phyloP scores from a whole-genome alignment of 2,329 filamentous ascomycete genomes.

The Neonectria ditissima region DNA sequence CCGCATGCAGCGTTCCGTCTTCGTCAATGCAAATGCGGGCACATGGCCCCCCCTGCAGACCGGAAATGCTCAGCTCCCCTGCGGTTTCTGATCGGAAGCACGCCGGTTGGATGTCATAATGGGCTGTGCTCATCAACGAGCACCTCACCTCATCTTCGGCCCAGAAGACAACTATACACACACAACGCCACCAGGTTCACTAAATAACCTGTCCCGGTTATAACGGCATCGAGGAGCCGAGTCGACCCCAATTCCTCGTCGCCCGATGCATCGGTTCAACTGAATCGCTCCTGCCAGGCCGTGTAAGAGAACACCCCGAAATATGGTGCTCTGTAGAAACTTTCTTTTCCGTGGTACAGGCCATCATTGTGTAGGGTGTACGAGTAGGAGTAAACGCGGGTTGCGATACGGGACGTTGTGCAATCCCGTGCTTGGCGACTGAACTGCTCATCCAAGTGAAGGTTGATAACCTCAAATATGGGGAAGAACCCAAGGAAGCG shows the following conservation, averaged over 20 bases:
- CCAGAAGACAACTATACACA: too few species aligned
- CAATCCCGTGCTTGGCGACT: background rate
- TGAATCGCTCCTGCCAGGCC: background rate
- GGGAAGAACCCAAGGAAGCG: background rate
- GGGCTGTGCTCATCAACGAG: background rate
- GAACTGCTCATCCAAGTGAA: background rate
- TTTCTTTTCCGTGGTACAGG: background rate
- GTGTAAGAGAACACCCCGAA: background rate
- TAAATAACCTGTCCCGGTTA: background rate
- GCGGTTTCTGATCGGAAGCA: background rate
- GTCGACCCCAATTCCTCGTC: background rate
- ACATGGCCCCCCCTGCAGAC: background rate
- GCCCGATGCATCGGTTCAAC: background rate
- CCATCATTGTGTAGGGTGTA: background rate
- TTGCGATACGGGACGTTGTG: background rate
- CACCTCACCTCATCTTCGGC: background rate
- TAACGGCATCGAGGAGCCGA: background rate
- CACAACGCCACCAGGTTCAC: background rate
- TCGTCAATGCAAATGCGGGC: slow-evolving; percentile 9
- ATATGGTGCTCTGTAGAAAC: background rate
- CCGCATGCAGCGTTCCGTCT: slow-evolving; percentile 1
- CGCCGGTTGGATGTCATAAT: background rate
- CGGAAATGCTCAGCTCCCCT: background rate
- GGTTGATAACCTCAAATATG: background rate
- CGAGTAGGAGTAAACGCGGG: background rate